Conservation (phyloP, 257 asterid species). For the Leptodermis oblonga region DNA sequence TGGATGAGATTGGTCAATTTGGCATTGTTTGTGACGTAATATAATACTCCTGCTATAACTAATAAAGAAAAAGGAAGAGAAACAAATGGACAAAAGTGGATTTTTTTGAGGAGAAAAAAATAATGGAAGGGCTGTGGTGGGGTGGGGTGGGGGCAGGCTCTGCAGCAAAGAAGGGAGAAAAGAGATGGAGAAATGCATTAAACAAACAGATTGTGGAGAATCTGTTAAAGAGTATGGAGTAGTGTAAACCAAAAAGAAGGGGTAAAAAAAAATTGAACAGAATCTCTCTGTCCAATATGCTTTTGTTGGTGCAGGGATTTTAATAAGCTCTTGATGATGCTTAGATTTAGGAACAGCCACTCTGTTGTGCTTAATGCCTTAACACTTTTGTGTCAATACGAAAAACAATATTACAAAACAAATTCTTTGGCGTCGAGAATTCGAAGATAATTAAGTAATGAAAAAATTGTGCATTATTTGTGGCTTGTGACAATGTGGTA, state of each 20-base stretch:
- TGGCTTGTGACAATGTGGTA: too few species aligned
- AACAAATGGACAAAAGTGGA: slow-evolving; percentile 11
- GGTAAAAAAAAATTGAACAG: not conserved
- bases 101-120: slow-evolving; percentile 1
- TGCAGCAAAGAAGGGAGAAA: not conserved
- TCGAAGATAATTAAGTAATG: too few species aligned
- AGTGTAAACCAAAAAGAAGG: not conserved
- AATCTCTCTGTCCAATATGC: slow-evolving; percentile 17
- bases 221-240: not conserved
- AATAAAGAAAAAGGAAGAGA: too few species aligned
- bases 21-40: too few species aligned
- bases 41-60: too few species aligned
- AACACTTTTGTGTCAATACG: too few species aligned
- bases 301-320: not conserved
- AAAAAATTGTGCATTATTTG: too few species aligned
- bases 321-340: not conserved
- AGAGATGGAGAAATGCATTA: not conserved
- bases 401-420: too few species aligned
- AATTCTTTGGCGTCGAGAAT: too few species aligned
- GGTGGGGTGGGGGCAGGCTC: not conserved
- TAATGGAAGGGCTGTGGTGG: not conserved
- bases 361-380: too few species aligned
- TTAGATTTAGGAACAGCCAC: not conserved
- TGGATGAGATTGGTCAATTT: not conserved
- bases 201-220: not conserved